Evolutionary conservation across 2,329 filamentous ascomycete genomes (phyloP).

Genomic region (Sphaerostilbella broomeana): DNA sequence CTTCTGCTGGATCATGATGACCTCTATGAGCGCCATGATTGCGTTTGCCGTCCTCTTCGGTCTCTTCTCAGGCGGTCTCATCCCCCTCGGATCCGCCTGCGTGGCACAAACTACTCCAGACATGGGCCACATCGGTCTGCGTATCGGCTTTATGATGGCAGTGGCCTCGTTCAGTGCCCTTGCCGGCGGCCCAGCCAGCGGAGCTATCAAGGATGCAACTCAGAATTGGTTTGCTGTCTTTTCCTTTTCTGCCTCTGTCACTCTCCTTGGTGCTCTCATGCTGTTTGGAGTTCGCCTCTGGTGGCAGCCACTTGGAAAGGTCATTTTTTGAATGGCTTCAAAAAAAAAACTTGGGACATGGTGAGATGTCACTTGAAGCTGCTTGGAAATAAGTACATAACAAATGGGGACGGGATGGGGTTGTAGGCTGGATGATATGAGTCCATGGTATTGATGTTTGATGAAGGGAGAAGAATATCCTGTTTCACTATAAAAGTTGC

Average conservation of each 20-base stretch:
- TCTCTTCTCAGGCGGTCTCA: constrained; percentile 26
- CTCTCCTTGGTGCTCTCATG: constrained; percentile 15
- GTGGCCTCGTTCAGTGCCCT: constrained; percentile 22
- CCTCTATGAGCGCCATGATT: constrained; percentile 14
- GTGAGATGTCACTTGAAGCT: too few relatives aligned
- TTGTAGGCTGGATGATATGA: too few relatives aligned
- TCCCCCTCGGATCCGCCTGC: constrained; percentile 28
- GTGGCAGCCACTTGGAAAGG: constrained; percentile 7
- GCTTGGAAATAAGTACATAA: too few relatives aligned
- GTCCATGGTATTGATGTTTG: too few relatives aligned
- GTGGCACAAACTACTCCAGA: constrained; percentile 26
- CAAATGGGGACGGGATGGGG: too few relatives aligned
- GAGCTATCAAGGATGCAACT: constrained; percentile 14
- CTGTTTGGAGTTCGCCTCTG: constrained; percentile 14
- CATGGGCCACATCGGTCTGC: constrained; percentile 24
- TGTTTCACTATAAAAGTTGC: too few relatives aligned
- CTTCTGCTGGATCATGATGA: constrained; percentile 26
- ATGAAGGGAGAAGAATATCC: too few relatives aligned
- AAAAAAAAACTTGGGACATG: too few relatives aligned
- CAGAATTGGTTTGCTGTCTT: constrained; percentile 14
- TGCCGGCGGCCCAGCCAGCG: constrained; percentile 20
- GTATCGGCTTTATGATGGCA: constrained; percentile 28
- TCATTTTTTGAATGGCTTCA: constrained; percentile 14
- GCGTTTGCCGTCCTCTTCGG: constrained; percentile 24
- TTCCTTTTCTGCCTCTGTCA: constrained; percentile 14